Conservation (phyloP, 805 yeast species). For the Gaillardinia entomophila region DNA sequence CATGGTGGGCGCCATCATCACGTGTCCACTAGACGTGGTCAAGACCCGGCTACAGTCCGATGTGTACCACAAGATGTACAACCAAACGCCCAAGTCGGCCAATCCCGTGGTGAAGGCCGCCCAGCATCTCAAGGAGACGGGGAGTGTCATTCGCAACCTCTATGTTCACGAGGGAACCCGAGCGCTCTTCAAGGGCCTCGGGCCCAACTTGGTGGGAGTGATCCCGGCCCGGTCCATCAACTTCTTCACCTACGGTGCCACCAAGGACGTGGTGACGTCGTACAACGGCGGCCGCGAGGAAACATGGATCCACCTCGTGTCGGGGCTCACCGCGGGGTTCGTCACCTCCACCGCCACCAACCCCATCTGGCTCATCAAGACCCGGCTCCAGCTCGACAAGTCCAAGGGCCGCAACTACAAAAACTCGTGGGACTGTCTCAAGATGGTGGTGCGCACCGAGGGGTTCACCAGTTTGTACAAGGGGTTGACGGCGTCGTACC, state of each 20-base stretch:
- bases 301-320: conserved; percentile 75
- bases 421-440: conserved; percentile 81
- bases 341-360: conserved; percentile 94
- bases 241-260: conserved; percentile 93
- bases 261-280: conserved; percentile 68
- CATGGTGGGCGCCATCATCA: conserved; percentile 92
- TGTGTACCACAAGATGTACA: conserved; percentile 58
- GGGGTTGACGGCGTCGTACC: conserved; percentile 90
- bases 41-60: conserved; percentile 93
- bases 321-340: conserved; percentile 90
- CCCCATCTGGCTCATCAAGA: conserved; percentile 96
- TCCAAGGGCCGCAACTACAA: conserved; percentile 60
- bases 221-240: conserved; percentile 97
- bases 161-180: conserved; percentile 74
- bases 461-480: conserved; percentile 78
- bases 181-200: conserved; percentile 89
- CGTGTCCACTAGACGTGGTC: conserved; percentile 94
- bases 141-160: conserved; percentile 61
- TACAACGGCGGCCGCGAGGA: conserved; percentile 74
- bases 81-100: conserved; percentile 36
- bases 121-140: conserved; percentile 80
- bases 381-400: conserved; percentile 88
- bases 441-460: conserved; percentile 63
- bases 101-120: conserved; percentile 40
- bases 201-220: conserved; percentile 95